Base-by-base conservation (phyloP, 2,329 filamentous ascomycete species). In the Colletotrichum gloeosporioides region DNA sequence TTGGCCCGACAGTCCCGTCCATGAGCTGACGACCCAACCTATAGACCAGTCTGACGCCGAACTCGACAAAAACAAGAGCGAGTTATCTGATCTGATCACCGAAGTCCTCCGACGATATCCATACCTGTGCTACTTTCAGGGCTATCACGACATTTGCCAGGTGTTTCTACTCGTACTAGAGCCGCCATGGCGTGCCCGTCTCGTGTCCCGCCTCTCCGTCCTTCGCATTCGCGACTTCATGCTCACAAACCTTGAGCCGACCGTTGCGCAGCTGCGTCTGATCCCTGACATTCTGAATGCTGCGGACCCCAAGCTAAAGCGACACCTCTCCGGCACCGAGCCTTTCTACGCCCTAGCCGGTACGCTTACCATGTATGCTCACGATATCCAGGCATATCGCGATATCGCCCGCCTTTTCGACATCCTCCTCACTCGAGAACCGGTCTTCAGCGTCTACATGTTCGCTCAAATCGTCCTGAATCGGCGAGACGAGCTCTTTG, bases 121-220 rank as follows among this genome's bases (percentile, higher is more conserved):
- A 18, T 93, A 93, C 83, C 91, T 99, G 44, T 95, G 93, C 87
- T 99, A 99, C 86, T 99, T 99, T 85, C 97, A 99, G 87, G 97
- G 97, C 83, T 99, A 98, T 84, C 97, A 99, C 85, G 97, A 99
- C 86, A 99, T 99, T 81, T 97, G 95, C 80, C 98, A 99, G 86
- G 97, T 99, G 29, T 90, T 99, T 76, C 91, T 99, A 55, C 90
- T 99, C 16, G 96, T 98, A 13, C 89, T 99, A 6, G 93, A 93
- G 1, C 86, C 91, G 12, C 82, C 88, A 27, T 67, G 63, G 59
- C 93, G 95, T 18, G 88, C 90, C 22, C 84, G 88, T 8, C 92
- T 93, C 18, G 92, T 98, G 36, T 90, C 94, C 39, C 94, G 95
- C n/a, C 92, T 99, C 75, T 98, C 96, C 4, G 89, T 96, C 36